Evolutionary conservation across 192 early-diverging fungal genomes (phyloP).

Genomic region (Dimargaris xerosporica): DNA sequence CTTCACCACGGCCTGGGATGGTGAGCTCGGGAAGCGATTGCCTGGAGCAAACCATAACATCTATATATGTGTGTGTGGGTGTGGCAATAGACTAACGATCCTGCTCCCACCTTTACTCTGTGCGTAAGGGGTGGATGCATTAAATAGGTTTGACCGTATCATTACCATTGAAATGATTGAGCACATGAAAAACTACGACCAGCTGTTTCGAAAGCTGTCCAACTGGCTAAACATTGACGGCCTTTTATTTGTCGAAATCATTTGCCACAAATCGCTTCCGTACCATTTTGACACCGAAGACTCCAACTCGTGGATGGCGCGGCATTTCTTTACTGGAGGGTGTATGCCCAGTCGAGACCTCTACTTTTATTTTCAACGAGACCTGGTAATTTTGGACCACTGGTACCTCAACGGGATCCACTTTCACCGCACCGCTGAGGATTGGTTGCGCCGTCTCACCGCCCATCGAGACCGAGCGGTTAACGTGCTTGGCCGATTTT

Average conservation of each 20-base stretch:
- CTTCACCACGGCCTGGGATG: too few species aligned
- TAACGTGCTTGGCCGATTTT: neutral
- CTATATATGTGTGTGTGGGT: too few species aligned
- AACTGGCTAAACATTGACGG: conserved; percentile 39
- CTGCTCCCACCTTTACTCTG: too few species aligned
- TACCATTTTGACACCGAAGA: conserved; percentile 42
- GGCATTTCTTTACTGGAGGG: conserved; percentile 50
- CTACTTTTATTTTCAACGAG: conserved; percentile 40
- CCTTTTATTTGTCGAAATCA: conserved; percentile 46
- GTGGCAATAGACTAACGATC: too few species aligned
- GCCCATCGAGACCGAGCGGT: conserved; percentile 1
- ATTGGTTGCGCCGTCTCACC: conserved; percentile 39
- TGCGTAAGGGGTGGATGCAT: neutral
- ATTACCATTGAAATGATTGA: conserved; percentile 62
- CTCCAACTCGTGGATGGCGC: conserved; percentile 32
- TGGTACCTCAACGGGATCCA: conserved; percentile 45
- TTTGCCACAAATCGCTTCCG: conserved; percentile 33
- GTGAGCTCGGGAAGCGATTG: too few species aligned
- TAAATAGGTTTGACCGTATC: conserved; percentile 45
- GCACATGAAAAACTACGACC: conserved; percentile 50
- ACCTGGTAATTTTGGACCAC: conserved; percentile 34
- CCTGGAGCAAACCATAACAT: too few species aligned
- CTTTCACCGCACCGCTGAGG: conserved; percentile 35
- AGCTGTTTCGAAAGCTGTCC: conserved; percentile 30
- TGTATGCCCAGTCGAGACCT: conserved; percentile 32